A percentile compares a stretch with the other conserved stretches of the same genome.
These are phyloP conservation scores for Aethionema arabicum DNA, from an alignment of 345 rosid genomes.

Conservation along the genomic window DNA sequence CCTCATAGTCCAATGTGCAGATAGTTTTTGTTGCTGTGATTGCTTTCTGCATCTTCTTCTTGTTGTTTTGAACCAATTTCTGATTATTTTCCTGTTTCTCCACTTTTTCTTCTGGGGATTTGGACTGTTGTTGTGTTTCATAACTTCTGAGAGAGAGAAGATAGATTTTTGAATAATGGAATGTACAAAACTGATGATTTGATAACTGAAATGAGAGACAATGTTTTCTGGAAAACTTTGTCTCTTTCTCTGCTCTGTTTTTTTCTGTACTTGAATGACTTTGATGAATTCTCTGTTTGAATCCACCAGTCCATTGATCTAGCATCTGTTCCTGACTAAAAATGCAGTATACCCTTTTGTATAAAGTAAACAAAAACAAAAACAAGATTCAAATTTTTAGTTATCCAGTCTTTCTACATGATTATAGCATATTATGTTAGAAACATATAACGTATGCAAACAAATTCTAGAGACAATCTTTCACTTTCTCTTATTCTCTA, in stretches of 20 bases:
- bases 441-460: background rate
- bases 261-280: slow-evolving; percentile 2
- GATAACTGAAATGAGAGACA: background rate
- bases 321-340: slow-evolving; percentile 2
- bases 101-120: slow-evolving; percentile 31
- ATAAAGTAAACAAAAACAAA: slow-evolving; percentile 2
- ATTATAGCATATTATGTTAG: background rate
- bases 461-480: background rate
- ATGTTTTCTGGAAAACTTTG: slow-evolving; percentile 6
- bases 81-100: slow-evolving; percentile 20
- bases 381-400: background rate
- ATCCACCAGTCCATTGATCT: slow-evolving; percentile 4
- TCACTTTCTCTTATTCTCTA: background rate
- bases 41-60: slow-evolving; percentile 21
- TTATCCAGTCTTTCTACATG: background rate
- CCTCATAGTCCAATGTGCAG: slow-evolving; percentile 67
- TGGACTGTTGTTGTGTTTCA: slow-evolving; percentile 33
- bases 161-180: slow-evolving; percentile 30
- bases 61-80: slow-evolving; percentile 21
- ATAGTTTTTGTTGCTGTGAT: slow-evolving; percentile 31
- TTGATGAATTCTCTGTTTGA: background rate
- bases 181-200: slow-evolving; percentile 23
- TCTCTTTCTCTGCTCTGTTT: slow-evolving; percentile 18
- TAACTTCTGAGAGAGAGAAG: slow-evolving; percentile 20
- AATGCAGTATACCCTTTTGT: slow-evolving; percentile 5